phyloP scores from a whole-genome alignment of 2,329 filamentous ascomycete species.

The Aspergillus quadrilineatus region DNA sequence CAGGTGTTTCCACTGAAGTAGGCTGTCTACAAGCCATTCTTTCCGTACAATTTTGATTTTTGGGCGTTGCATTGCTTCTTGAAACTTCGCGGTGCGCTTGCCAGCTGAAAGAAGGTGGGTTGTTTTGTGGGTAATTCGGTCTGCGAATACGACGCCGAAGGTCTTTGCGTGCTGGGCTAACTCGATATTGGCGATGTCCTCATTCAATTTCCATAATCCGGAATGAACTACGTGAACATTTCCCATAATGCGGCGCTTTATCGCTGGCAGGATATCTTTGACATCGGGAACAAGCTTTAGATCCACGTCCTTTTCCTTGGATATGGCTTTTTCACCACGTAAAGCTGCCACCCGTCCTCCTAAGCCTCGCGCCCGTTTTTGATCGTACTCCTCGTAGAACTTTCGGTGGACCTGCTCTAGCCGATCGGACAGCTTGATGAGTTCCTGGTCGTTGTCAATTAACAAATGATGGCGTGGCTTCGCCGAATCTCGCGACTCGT shows the following conservation, averaged over 20 bases:
- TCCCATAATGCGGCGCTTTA: slow-evolving; percentile 75
- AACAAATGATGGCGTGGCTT: slow-evolving; percentile 71
- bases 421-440: slow-evolving; percentile 72
- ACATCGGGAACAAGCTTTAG: slow-evolving; percentile 75
- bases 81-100: slow-evolving; percentile 85
- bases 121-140: slow-evolving; percentile 46
- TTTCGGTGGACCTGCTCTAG: slow-evolving; percentile 71
- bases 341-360: slow-evolving; percentile 51
- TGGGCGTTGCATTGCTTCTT: slow-evolving; percentile 74
- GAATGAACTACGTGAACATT: slow-evolving; percentile 82
- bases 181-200: slow-evolving; percentile 74
- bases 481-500: slow-evolving; percentile 38
- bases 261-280: slow-evolving; percentile 74
- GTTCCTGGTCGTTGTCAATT: slow-evolving; percentile 82
- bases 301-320: slow-evolving; percentile 48
- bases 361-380: slow-evolving; percentile 44
- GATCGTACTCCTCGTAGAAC: slow-evolving; percentile 83
- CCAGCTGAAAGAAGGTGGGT: slow-evolving; percentile 55
- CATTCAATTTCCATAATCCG: slow-evolving; percentile 65
- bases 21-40: slow-evolving; percentile 82
- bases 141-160: slow-evolving; percentile 69
- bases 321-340: slow-evolving; percentile 48
- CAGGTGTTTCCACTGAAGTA: slow-evolving; percentile 78
- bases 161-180: slow-evolving; percentile 81
- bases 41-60: slow-evolving; percentile 89